Evolutionary conservation across 2,329 filamentous ascomycete genomes (phyloP).

Genomic region (Ascochyta rabiei): DNA sequence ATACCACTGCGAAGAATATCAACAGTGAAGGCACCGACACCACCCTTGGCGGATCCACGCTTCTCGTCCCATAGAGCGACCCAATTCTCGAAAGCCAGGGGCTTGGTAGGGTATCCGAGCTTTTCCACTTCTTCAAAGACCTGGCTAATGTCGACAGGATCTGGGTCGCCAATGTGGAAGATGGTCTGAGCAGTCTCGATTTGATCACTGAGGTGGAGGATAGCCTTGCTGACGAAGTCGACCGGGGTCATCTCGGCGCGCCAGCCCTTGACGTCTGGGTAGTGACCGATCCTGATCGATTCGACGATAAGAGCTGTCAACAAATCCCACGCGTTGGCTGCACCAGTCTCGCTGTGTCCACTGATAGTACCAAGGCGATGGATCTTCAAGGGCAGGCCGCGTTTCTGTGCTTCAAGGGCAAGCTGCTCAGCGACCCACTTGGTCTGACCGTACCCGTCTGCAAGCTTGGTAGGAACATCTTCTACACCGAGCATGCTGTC

Average conservation of each 20-base stretch:
- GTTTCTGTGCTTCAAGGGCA: constrained; percentile 69
- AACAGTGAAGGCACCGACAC: constrained; percentile 75
- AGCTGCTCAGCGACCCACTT: constrained; percentile 84
- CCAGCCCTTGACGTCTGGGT: constrained; percentile 75
- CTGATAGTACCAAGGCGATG: constrained; percentile 79
- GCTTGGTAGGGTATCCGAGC: constrained; percentile 73
- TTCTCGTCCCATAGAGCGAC: constrained; percentile 74
- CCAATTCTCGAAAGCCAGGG: constrained; percentile 74
- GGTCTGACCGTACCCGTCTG: constrained; percentile 78
- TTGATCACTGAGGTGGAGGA: constrained; percentile 72
- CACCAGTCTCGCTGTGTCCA: constrained; percentile 75
- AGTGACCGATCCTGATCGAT: constrained; percentile 73
- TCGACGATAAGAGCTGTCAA: constrained; percentile 78
- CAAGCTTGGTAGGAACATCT: constrained; percentile 70
- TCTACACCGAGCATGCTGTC: constrained; percentile 69
- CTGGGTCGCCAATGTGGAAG: constrained; percentile 77
- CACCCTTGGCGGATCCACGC: constrained; percentile 67
- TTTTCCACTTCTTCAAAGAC: constrained; percentile 69
- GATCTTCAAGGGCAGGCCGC: constrained; percentile 73
- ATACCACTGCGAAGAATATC: constrained; percentile 82
- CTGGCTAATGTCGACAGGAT: constrained; percentile 68
- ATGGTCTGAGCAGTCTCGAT: constrained; percentile 66
- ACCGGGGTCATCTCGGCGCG: constrained; percentile 84
- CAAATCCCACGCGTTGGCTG: constrained; percentile 79
- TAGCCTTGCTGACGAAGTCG: constrained; percentile 78